These are phyloP conservation scores for Aspergillus arachidicola DNA, from an alignment of 2,329 filamentous ascomycete genomes.

Conservation along the genomic window DNA sequence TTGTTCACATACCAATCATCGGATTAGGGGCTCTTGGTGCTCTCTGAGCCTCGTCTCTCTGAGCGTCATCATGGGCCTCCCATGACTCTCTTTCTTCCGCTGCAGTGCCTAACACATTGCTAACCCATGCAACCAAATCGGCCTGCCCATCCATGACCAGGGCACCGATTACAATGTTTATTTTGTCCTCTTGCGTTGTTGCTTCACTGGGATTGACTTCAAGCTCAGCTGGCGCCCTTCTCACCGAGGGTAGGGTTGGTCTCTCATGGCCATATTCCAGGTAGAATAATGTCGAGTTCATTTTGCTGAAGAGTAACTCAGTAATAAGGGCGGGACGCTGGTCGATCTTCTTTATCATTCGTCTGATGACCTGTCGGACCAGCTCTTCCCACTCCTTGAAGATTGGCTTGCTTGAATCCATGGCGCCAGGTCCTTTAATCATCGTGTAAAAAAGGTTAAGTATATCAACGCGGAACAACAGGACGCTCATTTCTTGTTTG, in stretches of 20 bases:
- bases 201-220: constrained; percentile 76
- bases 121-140: constrained; percentile 80
- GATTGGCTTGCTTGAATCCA: constrained; percentile 67
- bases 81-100: constrained; percentile 74
- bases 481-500: constrained; percentile 87
- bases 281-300: constrained; percentile 78
- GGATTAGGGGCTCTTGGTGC: constrained; percentile 29
- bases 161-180: constrained; percentile 77
- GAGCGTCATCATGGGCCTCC: constrained; percentile 70
- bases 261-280: constrained; percentile 89
- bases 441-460: constrained; percentile 85
- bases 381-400: constrained; percentile 93
- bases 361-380: constrained; percentile 78
- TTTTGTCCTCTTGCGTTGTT: constrained; percentile 64
- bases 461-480: constrained; percentile 90
- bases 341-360: constrained; percentile 80
- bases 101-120: constrained; percentile 68
- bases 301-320: constrained; percentile 94
- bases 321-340: constrained; percentile 83
- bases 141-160: constrained; percentile 78
- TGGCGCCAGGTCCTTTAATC: constrained; percentile 81
- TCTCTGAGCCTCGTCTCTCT: constrained; percentile 57
- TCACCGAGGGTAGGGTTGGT: constrained; percentile 67
- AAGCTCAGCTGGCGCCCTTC: constrained; percentile 75
- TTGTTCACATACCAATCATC: constrained; percentile 50